Evolutionary conservation across 768 basidiomycete species (phyloP).

Genomic region (Hypholoma fasciculare): DNA sequence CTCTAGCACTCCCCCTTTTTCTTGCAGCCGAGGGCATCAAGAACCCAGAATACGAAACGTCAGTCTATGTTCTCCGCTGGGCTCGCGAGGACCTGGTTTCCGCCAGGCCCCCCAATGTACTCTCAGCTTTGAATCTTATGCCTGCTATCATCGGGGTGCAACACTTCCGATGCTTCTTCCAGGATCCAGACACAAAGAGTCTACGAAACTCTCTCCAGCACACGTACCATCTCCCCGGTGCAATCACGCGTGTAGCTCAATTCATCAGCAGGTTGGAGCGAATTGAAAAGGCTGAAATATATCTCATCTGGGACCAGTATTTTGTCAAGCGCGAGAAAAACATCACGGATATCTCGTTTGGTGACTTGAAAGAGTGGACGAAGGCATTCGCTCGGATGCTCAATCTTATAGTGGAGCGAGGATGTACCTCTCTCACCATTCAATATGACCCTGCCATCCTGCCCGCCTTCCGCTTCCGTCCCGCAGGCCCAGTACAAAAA

Average conservation of each 20-base stretch:
- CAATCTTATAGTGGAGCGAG: slow-evolving; percentile 16
- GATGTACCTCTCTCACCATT: slow-evolving; percentile 17
- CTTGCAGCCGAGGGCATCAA: slow-evolving; percentile 12
- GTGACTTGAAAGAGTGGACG: slow-evolving; percentile 17
- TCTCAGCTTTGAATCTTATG: slow-evolving; percentile 14
- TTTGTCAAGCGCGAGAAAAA: slow-evolving; percentile 10
- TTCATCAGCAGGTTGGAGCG: slow-evolving; percentile 13
- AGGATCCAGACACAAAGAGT: slow-evolving; percentile 16
- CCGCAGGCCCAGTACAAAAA: slow-evolving; percentile 8
- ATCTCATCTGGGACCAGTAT: slow-evolving; percentile 22
- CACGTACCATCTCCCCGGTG: slow-evolving; percentile 15
- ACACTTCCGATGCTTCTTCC: slow-evolving; percentile 19
- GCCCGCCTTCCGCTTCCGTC: slow-evolving; percentile 14
- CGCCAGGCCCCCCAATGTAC: slow-evolving; percentile 8
- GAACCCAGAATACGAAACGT: slow-evolving; percentile 13
- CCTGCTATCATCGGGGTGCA: slow-evolving; percentile 11
- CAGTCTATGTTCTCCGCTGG: slow-evolving; percentile 15
- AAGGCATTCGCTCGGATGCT: slow-evolving; percentile 13
- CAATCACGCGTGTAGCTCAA: slow-evolving; percentile 14
- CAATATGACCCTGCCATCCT: slow-evolving; percentile 18
- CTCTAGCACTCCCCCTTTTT: slow-evolving; percentile 15
- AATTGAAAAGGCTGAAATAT: slow-evolving; percentile 15
- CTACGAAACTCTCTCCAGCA: slow-evolving; percentile 17
- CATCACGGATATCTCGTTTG: slow-evolving; percentile 7
- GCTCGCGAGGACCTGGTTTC: slow-evolving; percentile 1